phyloP scores from a whole-genome alignment of 176 grass and related monocot species.

The Ampelocalamus luodianensis region DNA sequence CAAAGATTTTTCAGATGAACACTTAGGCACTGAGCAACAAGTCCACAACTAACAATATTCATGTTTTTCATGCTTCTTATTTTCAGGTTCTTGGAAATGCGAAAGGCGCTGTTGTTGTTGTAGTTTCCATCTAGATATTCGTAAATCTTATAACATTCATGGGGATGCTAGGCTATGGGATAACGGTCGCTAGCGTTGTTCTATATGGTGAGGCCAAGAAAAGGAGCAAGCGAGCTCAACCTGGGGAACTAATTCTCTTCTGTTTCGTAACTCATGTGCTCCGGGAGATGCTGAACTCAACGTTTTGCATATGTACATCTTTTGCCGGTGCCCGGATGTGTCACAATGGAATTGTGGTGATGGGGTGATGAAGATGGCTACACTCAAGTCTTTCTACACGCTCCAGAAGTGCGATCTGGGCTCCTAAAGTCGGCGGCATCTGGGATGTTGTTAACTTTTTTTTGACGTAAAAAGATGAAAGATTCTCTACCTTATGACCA shows the following conservation, averaged over 20 bases:
- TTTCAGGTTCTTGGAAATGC: constrained; percentile 68
- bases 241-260: not conserved
- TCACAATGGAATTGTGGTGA: not conserved
- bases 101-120: constrained; percentile 56
- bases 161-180: constrained; percentile 65
- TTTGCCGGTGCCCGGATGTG: not conserved
- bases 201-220: constrained; percentile 69
- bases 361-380: not conserved
- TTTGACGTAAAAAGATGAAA: too few relatives aligned
- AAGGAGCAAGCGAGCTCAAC: constrained; percentile 50
- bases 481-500: too few relatives aligned
- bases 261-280: not conserved
- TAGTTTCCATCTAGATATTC: constrained; percentile 68
- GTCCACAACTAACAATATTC: not conserved
- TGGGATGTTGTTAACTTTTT: not conserved
- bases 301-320: too few relatives aligned
- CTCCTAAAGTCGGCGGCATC: not conserved
- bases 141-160: constrained; percentile 58
- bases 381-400: not conserved
- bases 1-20: not conserved
- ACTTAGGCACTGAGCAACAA: not conserved
- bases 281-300: not conserved
- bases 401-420: not conserved
- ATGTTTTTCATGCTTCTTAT: not conserved
- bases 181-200: constrained; percentile 57